Base-by-base conservation (phyloP, 2,329 filamentous ascomycete genomes). In the Didymella pomorum region DNA sequence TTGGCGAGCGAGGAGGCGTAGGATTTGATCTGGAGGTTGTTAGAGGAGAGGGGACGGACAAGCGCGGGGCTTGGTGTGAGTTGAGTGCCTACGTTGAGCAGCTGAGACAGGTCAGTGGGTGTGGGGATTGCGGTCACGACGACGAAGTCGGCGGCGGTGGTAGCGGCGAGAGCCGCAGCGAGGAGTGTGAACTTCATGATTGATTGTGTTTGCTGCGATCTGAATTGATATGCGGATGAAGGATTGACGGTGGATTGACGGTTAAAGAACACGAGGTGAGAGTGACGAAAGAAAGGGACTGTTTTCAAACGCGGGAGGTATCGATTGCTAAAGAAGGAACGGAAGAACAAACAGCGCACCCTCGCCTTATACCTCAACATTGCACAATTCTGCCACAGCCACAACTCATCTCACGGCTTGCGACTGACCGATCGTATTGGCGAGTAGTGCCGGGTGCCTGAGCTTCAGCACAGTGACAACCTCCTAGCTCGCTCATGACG, bases 131-230 rank as follows among this genome's bases (percentile, higher is more conserved):
- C 51, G 7, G 64, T 69, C 28, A 70, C 56, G 50, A 70, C 58
- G 37, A 66, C 65, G 55, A 70, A 70, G 20, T 70, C 64, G 11
- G 67, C 63, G 12, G 65, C 52, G 9, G 56, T 62, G 31, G 51
- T 52, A 20, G 64, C 63, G 54, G 61, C 61, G 29, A 66, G 62
- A 25, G 61, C 63, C n/a, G 63, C 62, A 35, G 60, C 62, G 46
- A 65, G 14, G 61, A 66, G 51, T 20, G 61, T 49, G 51, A 60
- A 60, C 45, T 69, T 69, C 67, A 70, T 70, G 12, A 18, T 60
- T 33, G 48, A 20, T 43, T 11, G 29, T 31, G 31, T 45, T 29
- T 48, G 4, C 16, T 49, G 42, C 12, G 37, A n/a, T 20, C 20
- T 20, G 29, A 29, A 45, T 2, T 8, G 49, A 7, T 23, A 20